Base-by-base conservation (phyloP, 2,329 filamentous ascomycete species). In the Colletotrichum acutatum region DNA sequence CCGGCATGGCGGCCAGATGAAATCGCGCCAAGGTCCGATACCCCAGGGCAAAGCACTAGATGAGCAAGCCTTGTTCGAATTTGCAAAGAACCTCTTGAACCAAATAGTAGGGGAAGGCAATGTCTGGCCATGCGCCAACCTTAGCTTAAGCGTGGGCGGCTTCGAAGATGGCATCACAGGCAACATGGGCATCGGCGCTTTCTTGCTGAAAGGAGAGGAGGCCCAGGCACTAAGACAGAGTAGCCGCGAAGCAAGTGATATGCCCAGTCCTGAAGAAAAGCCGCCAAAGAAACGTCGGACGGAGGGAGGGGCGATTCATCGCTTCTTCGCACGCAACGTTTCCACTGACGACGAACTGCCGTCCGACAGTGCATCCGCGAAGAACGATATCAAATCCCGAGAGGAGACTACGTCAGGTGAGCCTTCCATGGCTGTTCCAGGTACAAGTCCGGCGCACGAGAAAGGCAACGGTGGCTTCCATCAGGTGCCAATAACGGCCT, bases 91-190 rank as follows among this genome's bases (percentile, higher is more conserved):
- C 26, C 85, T 98, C 22, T 86, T 98, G 4, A 88, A 88, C 28
- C 95, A 98, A 77, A 91, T 97, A 46, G 87, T 94, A 12, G 88
- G 89, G 1, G 95, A 97, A 76, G 95, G 94, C 1, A 86, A 88
- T 64, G 92, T 94, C 19, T 98, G 95, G 95, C 97, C 97, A 7
- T 98, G 97, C 80, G 87, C 91, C n/a, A 97, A 98, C 79, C 86
- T 99, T 9, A 97, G 94, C 71, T 84, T 98, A 58, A 95, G 93
- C 75, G 94, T 98, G 28, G 92, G 91, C n/a, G 95, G 95, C 0
- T 98, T 98, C 76, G 95, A 98, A 81, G 95, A 98, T 76, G 94
- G 94, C 2, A 86, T 96, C 71, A 90, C 88, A 53, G 93, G 94
- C 5, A 98, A 98, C 79, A 92, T 92, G 86, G 94, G 93, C 42